Evolutionary conservation across 2,329 filamentous ascomycete species (phyloP), one percentile per base, ranked within the genome.

Genomic region (Trichoderma afroharzianum): DNA sequence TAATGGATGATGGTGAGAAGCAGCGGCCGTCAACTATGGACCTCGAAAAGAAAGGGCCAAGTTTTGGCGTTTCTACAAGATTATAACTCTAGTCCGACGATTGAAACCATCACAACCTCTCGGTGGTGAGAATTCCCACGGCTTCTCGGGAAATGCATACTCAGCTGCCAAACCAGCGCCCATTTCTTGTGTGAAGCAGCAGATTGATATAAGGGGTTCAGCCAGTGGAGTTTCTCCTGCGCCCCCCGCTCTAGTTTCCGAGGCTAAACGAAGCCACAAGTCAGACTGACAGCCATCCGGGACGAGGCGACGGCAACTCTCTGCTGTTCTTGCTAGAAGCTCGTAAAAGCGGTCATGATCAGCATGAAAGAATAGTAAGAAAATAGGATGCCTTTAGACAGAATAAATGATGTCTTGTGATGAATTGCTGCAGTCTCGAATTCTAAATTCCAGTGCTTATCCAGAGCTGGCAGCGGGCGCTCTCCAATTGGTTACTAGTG

Each of bases 201-300:
- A 68, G 11, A 68, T 30, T 58, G 12, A 67, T 67, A 57, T 53
- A 55, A 68, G 64, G 64, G 64, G 64, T 68, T 30, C 26, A 26
- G 53, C n/a, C 53, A 47, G 64, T 68, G 64, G 64, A 30, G 64
- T 59, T 59, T 68, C 53, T 59, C 64, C 53, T 68, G 64, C 53
- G 26, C 30, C 63, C 64, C 63, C 53, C 53, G 53, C 18, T 32
- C 53, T 47, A 43, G 64, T 15, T 57, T 57, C 64, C 50, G 53
- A 33, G 12, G 26, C 64, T 68, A 68, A 68, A 30, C 26, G n/a
- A 30, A 58, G 33, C 47, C 33, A 59, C 64, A 58, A 47, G 7
- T 26, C 26, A 57, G 11, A 24, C 15, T 3, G n/a, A 6, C 8
- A 53, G 63, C 18, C 57, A n/a, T 43, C 15, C 39, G 39, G n/a